A percentile compares a stretch with the other conserved stretches of the same genome.
Evolutionary conservation across 768 basidiomycete genomes (phyloP).

Genomic region (Psilocybe azurescens): DNA sequence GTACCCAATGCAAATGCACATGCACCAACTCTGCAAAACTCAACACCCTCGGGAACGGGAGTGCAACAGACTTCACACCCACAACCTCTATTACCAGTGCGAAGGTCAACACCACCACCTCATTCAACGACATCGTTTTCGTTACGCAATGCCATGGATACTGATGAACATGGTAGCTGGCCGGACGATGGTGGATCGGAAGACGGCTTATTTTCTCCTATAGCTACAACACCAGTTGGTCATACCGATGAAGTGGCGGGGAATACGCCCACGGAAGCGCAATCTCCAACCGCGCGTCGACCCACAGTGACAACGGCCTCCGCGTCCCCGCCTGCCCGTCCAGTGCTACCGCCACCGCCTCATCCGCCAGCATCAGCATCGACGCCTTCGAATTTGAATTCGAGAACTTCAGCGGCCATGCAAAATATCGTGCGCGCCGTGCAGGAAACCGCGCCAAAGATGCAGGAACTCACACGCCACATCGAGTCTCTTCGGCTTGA

Average conservation of each 20-base stretch:
- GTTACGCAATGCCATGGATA: not conserved
- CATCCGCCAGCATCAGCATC: too few relatives aligned
- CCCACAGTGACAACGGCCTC: not conserved
- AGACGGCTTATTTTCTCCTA: not conserved
- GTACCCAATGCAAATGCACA: not conserved
- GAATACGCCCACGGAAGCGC: too few relatives aligned
- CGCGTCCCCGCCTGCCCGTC: not conserved
- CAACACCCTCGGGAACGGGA: not conserved
- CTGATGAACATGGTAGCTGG: not conserved
- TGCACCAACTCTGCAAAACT: not conserved
- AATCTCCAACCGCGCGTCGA: too few relatives aligned
- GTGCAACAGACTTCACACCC: not conserved
- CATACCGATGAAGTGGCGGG: too few relatives aligned
- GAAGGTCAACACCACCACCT: not conserved
- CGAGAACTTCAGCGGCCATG: not conserved
- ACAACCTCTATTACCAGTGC: not conserved
- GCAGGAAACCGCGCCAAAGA: slow-evolving; percentile 12
- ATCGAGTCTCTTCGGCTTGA: slow-evolving; percentile 8
- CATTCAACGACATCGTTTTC: not conserved
- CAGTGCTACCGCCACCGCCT: not conserved
- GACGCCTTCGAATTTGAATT: not conserved
- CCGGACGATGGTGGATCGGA: not conserved
- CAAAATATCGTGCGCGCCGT: not conserved
- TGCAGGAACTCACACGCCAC: slow-evolving; percentile 11
- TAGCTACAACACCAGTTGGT: not conserved